Evolutionary conservation across 2,329 filamentous ascomycete species (phyloP), one percentile per base, ranked within the genome.

Genomic region (Herpotrichia juniperi): DNA sequence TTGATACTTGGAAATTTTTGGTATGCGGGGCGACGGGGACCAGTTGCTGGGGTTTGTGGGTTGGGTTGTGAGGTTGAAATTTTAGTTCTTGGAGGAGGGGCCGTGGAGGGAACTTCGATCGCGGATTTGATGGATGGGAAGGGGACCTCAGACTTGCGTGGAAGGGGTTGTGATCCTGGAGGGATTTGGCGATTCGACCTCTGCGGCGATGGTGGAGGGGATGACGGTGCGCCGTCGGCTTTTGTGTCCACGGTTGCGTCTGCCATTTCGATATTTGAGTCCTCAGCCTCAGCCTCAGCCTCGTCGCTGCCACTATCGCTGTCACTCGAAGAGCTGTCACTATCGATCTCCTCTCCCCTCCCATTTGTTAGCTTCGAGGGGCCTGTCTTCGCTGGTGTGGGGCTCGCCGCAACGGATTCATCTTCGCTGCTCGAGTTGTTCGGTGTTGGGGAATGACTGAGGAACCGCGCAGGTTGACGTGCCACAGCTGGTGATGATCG

Each of bases 381-480:
- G 12, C 24, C 42, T 5, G 10, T 12, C n/a, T 47, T 34, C 37
- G 26, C 26, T n/a, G 32, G 40, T 42, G 31, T 19, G 10, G 31
- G 21, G 11, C 35, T 48, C 12, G 28, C 25, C 7, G 45, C 54
- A 4, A 56, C 56, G 12, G 47, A 51, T 19, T 62, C 61, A 3
- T 51, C 54, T 21, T 63, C 64, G 30, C 56, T 59, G 12, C 49
- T 50, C 9, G 59, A 59, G 14, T 49, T 50, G 34, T 60, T 51
- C 17, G 59, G 63, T 4, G 63, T 61, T 19, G 64, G 64, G 2
- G 63, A 62, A 26, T 61, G 62, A 25, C 57, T 67, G 12, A 67
- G 40, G 24, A 52, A 64, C 14, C 59, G 59, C 10, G 64, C 64
- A 48, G 64, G 62, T 35, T 40, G 49, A 22, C 59, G 60, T 7